These are phyloP conservation scores for Teunomyces panamensis DNA, from an alignment of 805 yeast species.

Conservation along the genomic window DNA sequence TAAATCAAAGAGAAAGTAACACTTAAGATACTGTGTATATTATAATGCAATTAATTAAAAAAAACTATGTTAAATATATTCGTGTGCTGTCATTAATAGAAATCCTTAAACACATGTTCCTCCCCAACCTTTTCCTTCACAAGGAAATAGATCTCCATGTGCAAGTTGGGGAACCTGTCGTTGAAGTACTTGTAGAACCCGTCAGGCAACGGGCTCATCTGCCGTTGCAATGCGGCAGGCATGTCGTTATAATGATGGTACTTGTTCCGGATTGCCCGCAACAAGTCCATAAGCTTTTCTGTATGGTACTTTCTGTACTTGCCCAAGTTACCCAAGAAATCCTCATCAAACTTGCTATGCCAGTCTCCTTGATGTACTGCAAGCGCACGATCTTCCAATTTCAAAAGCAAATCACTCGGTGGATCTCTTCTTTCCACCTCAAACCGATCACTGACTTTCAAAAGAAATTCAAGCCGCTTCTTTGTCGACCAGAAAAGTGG, in stretches of 20 bases:
- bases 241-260: slow-evolving; percentile 92
- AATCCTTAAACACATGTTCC: slow-evolving; percentile 57
- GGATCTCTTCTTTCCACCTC: slow-evolving; percentile 84
- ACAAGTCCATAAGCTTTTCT: slow-evolving; percentile 73
- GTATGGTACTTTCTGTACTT: slow-evolving; percentile 86
- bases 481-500: slow-evolving; percentile 84
- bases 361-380: slow-evolving; percentile 69
- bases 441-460: slow-evolving; percentile 86
- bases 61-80: neutral
- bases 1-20: slow-evolving; percentile 5
- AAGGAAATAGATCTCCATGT: slow-evolving; percentile 71
- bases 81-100: slow-evolving; percentile 18
- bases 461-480: slow-evolving; percentile 75
- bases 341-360: slow-evolving; percentile 69
- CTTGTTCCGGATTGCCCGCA: slow-evolving; percentile 89
- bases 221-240: slow-evolving; percentile 59
- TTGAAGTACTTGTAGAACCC: slow-evolving; percentile 82
- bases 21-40: neutral
- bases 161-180: slow-evolving; percentile 68
- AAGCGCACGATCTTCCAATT: slow-evolving; percentile 51
- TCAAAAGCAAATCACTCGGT: slow-evolving; percentile 55
- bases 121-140: slow-evolving; percentile 54
- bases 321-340: slow-evolving; percentile 79
- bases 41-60: neutral
- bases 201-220: slow-evolving; percentile 77